Conservation (phyloP, 2,329 filamentous ascomycete species). For the Hymenoscyphus fraxineus region DNA sequence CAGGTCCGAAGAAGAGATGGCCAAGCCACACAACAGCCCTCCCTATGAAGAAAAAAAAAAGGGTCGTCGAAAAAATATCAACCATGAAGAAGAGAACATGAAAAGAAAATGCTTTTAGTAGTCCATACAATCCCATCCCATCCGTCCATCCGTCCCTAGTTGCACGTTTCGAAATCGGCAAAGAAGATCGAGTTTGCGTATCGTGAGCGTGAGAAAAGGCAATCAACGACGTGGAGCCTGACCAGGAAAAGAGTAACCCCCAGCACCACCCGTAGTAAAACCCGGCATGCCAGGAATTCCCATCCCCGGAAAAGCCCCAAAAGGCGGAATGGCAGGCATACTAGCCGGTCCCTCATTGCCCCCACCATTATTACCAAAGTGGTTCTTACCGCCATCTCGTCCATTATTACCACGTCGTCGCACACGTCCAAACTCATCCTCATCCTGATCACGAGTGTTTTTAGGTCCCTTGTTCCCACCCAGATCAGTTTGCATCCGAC, state of each 20-base stretch:
- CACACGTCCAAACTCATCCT: constrained; percentile 28
- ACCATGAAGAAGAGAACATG: constrained; percentile 9
- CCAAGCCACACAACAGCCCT: no score
- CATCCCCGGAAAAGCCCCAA: constrained; percentile 20
- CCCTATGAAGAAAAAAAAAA: background rate
- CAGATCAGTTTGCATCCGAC: constrained; percentile 66
- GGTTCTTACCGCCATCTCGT: constrained; percentile 16
- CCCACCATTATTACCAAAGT: constrained; percentile 10
- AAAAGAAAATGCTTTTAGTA: constrained; percentile 5
- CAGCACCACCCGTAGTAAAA: background rate
- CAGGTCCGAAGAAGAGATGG: no score
- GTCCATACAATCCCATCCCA: background rate
- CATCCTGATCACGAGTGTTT: constrained; percentile 39
- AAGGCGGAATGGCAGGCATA: constrained; percentile 22
- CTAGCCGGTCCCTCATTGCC: constrained; percentile 16
- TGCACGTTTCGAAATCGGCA: no score
- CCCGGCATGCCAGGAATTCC: no score
- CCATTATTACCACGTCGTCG: constrained; percentile 22
- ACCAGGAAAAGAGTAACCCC: background rate
- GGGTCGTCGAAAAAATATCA: constrained; percentile 8
- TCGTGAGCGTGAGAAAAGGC: background rate
- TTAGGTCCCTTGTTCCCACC: constrained; percentile 62
- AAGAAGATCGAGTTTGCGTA: background rate
- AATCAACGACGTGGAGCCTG: background rate
- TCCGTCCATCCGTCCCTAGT: no score